These are phyloP conservation scores for Ascoidea asiatica DNA, from an alignment of 805 yeast genomes.

Conservation along the genomic window DNA sequence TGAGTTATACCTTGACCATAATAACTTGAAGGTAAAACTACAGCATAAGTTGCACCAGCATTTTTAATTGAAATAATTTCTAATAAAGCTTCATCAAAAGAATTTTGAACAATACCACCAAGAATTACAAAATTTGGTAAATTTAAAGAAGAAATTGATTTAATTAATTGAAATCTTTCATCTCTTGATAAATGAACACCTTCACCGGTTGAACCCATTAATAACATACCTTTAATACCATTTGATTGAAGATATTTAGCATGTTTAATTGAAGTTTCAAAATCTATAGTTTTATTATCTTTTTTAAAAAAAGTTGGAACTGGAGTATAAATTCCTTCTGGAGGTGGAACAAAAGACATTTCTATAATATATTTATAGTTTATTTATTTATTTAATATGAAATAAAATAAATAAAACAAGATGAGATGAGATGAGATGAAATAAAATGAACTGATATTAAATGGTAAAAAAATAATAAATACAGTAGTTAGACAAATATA, in stretches of 20 bases:
- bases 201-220: conserved; percentile 45
- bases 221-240: conserved; percentile 34
- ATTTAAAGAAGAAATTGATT: conserved; percentile 20
- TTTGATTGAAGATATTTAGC: conserved; percentile 25
- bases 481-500: no score
- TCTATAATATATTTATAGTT: no score
- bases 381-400: no score
- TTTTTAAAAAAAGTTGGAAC: conserved; percentile 39
- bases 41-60: conserved; percentile 26
- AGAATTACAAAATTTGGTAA: conserved; percentile 28
- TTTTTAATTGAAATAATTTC: conserved; percentile 22
- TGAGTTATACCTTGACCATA: conserved; percentile 33
- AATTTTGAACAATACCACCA: conserved; percentile 36
- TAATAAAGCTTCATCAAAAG: conserved; percentile 28
- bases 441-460: no score
- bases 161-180: conserved; percentile 26
- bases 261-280: conserved; percentile 30
- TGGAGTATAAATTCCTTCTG: conserved; percentile 35
- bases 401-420: no score
- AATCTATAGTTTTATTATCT: conserved; percentile 26
- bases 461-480: no score
- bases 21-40: conserved; percentile 33
- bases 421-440: no score
- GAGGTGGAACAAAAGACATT: conserved; percentile 12
- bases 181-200: conserved; percentile 32